phyloP scores from a whole-genome alignment of 2,329 filamentous ascomycete genomes.

The Penicillium psychrosexuale region DNA sequence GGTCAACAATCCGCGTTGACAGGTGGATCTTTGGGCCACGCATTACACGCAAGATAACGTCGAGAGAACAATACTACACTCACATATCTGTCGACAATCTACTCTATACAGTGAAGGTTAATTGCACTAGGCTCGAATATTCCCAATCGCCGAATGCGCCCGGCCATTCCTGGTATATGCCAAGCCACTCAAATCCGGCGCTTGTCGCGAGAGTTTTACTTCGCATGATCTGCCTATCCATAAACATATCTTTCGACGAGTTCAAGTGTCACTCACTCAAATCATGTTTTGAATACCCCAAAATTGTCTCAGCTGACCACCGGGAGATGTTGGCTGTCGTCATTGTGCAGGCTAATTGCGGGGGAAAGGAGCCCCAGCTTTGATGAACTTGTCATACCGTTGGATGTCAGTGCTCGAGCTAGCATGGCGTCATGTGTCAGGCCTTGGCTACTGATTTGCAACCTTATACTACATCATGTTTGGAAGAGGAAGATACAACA shows the following conservation, averaged over 20 bases:
- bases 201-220: background rate
- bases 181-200: slow-evolving; percentile 6
- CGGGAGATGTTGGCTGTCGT: slow-evolving; percentile 8
- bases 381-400: background rate
- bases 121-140: background rate
- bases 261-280: background rate
- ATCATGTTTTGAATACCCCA: background rate
- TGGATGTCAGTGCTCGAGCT: background rate
- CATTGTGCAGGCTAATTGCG: slow-evolving; percentile 17
- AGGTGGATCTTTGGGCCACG: slow-evolving; percentile 2
- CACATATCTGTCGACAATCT: background rate
- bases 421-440: background rate
- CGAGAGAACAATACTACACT: background rate
- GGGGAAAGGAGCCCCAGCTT: background rate
- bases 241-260: background rate
- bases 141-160: background rate
- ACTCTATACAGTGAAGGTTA: background rate
- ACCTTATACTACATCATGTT: background rate
- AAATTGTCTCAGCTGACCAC: slow-evolving; percentile 14
- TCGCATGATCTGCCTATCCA: background rate
- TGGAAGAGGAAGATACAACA: background rate
- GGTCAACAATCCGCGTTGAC: background rate
- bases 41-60: slow-evolving; percentile 6
- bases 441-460: background rate
- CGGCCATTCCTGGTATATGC: slow-evolving; percentile 12